A percentile compares a stretch with the other conserved stretches of the same genome.
These are phyloP conservation scores for Solanum chiquidenum DNA, from an alignment of 257 asterid genomes.

Conservation along the genomic window DNA sequence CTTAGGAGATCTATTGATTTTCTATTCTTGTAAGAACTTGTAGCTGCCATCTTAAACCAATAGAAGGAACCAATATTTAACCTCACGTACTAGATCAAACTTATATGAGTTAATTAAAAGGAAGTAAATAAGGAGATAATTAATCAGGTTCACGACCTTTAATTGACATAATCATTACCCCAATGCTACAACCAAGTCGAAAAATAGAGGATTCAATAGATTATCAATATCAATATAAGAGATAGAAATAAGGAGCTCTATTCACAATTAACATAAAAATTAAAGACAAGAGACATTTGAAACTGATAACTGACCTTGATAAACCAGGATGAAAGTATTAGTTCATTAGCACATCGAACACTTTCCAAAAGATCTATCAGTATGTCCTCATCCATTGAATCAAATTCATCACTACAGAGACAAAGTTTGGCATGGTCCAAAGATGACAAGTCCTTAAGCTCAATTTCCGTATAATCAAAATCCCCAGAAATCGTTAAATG, in stretches of 20 bases:
- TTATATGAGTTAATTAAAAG: not conserved
- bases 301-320: not conserved
- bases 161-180: not conserved
- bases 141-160: not conserved
- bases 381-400: not conserved
- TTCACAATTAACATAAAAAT: not conserved
- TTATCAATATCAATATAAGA: not conserved
- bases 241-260: not conserved
- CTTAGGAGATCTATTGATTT: not conserved
- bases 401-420: not conserved
- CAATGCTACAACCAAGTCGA: not conserved
- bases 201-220: not conserved
- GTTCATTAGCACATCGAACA: not conserved
- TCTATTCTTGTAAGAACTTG: not conserved
- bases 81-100: not conserved
- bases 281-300: not conserved
- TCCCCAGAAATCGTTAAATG: not conserved
- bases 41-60: not conserved
- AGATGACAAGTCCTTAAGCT: not conserved
- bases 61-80: not conserved
- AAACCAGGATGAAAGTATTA: not conserved
- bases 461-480: not conserved
- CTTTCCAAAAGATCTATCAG: not conserved
- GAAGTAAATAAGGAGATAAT: not conserved
- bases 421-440: not conserved